phyloP scores from a whole-genome alignment of 2,329 filamentous ascomycete genomes.

The Beauveria pseudobassiana region DNA sequence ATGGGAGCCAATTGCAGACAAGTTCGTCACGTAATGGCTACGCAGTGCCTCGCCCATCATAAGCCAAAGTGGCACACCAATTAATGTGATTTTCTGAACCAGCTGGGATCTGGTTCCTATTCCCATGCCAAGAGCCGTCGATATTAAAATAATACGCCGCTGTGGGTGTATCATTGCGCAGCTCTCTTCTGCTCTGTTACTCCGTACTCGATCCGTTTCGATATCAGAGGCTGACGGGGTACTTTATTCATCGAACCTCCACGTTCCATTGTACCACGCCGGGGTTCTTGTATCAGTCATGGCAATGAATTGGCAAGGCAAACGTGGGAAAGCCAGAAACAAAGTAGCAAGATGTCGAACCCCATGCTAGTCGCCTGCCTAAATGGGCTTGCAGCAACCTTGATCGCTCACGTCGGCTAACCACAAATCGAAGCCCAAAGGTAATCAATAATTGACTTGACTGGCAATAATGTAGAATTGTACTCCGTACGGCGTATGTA shows the following conservation, averaged over 20 bases:
- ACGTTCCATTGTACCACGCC: not conserved
- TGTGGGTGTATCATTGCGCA: not conserved
- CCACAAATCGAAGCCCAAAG: not conserved
- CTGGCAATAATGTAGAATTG: not conserved
- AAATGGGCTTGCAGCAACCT: not conserved
- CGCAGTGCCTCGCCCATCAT: not conserved
- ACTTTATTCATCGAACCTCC: too few relatives aligned
- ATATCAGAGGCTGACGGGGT: too few relatives aligned
- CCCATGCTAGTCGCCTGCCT: conserved; percentile 3
- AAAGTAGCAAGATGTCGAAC: too few relatives aligned
- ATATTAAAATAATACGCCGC: not conserved
- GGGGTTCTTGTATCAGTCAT: too few relatives aligned
- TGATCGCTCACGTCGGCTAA: conserved; percentile 1
- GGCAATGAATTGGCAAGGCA: too few relatives aligned
- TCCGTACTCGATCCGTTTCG: too few relatives aligned
- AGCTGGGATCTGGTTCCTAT: not conserved
- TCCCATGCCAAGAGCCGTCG: not conserved
- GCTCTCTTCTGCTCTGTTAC: too few relatives aligned
- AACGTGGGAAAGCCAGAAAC: too few relatives aligned
- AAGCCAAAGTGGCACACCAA: not conserved
- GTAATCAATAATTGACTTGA: not conserved
- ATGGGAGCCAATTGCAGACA: not conserved
- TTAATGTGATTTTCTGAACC: not conserved
- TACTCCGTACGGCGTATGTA: not conserved
- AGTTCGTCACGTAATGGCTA: not conserved